Evolutionary conservation across 1,139 yeast species (phyloP), one percentile per base, ranked within the genome.

Genomic region (Hyphopichia khmerensis): DNA sequence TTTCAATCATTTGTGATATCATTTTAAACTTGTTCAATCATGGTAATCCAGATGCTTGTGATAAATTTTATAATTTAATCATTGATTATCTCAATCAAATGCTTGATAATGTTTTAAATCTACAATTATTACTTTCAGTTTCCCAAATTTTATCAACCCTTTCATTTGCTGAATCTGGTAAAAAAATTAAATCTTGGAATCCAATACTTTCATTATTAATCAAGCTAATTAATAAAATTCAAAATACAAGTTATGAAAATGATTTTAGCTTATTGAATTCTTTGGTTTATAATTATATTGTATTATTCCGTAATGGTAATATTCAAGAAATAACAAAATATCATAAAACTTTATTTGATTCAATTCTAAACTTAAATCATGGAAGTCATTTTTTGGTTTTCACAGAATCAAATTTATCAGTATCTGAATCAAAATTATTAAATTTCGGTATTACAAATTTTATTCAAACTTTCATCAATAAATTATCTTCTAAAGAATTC

Each of bases 151-250:
- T 71, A 26, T 59, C 75, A 0, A 62, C 82, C 0, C 56, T 84
- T 39, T 57, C 74, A 0, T 85, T 83, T 60, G 81, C 87, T 1
- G 90, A 84, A 46, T 80, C 88, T 33, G 93, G 93, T 52, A 74
- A 64, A 46, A 84, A 82, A 52, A 72, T 83, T 7, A 56, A 68
- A 2, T 62, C 69, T 45, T 80, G 84, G 84, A 42, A 47, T 36
- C 42, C 54, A 18, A 32, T 64, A 43, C 38, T 65, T 11, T 40
- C 49, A 2, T 45, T 57, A 3, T 43, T 53, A 10, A 48, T 48
- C 15, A 14, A 23, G 5, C 49, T 62, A 23, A 43, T 51, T 17
- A 44, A 42, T 7, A 53, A 47, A 33, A 33, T 50, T 6, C 34
- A 39, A 15, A 26, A 5, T 17, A 5, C 21, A 16, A 8, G 3